Evolutionary conservation across 2,329 filamentous ascomycete species (phyloP).

Genomic region (Neurospora sp.): DNA sequence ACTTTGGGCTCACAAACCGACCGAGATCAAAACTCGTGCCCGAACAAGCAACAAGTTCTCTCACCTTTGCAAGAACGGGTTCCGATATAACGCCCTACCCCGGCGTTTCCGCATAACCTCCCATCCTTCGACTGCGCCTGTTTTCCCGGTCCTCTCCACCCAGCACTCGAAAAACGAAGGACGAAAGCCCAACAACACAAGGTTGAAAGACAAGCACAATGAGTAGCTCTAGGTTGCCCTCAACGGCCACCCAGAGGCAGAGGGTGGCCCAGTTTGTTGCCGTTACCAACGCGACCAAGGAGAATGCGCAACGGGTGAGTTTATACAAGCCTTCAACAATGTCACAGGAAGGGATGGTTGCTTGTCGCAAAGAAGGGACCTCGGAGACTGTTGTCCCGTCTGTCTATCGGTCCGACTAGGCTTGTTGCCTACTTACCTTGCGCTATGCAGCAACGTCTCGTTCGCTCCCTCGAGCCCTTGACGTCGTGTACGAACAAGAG

Average conservation of each 20-base stretch:
- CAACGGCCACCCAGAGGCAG: slow-evolving; percentile 25
- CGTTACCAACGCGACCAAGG: slow-evolving; percentile 34
- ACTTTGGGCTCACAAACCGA: background rate
- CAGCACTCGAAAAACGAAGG: background rate
- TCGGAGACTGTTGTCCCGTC: slow-evolving; percentile 3
- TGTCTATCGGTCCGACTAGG: slow-evolving; percentile 17
- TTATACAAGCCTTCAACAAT: background rate
- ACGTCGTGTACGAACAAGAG: slow-evolving; percentile 6
- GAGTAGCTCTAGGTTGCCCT: slow-evolving; percentile 16
- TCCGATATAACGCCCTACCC: background rate
- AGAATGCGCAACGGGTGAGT: slow-evolving; percentile 35
- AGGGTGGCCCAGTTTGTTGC: slow-evolving; percentile 31
- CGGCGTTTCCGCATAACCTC: background rate
- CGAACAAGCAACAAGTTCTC: background rate
- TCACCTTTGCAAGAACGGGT: background rate
- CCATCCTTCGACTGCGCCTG: background rate
- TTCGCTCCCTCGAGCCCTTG: slow-evolving; percentile 7
- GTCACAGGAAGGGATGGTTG: background rate
- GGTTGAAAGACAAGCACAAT: background rate
- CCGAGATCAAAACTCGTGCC: background rate
- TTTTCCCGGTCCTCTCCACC: background rate
- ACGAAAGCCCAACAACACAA: background rate
- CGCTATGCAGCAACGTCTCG: background rate
- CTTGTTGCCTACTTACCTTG: slow-evolving; percentile 1
- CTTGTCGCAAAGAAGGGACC: background rate